Conservation (phyloP, 2,329 filamentous ascomycete species). For the Pyricularia pennisetigena region DNA sequence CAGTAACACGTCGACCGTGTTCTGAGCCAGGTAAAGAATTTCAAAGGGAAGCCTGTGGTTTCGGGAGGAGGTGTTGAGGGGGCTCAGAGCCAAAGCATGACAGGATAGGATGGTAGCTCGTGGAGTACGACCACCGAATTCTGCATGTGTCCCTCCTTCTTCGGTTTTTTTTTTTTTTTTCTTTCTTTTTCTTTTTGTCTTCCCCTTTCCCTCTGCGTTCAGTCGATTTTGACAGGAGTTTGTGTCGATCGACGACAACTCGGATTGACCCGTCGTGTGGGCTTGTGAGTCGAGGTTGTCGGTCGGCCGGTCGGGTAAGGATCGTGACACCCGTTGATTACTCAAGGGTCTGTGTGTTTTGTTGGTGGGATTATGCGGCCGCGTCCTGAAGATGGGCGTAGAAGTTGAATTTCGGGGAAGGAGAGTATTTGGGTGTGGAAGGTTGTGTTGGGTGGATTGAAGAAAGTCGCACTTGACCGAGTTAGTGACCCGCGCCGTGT, state of each 20-base stretch:
- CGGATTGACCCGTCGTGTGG: neutral
- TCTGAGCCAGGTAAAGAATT: conserved; percentile 28
- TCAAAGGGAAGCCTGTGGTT: neutral
- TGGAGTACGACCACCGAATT: neutral
- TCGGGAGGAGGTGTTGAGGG: neutral
- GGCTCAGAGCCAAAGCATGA: conserved; percentile 3
- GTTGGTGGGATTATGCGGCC: neutral
- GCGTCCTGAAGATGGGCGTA: neutral
- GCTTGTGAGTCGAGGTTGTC: neutral
- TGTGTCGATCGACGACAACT: neutral
- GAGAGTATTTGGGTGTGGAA: conserved; percentile 1
- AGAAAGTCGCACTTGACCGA: neutral
- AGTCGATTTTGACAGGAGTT: neutral
- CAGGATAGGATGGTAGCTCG: conserved; percentile 1
- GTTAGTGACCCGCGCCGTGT: neutral
- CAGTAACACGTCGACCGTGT: conserved; percentile 24
- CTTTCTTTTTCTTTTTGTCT: too few species aligned
- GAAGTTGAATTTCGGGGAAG: conserved; percentile 1
- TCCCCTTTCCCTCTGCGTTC: neutral
- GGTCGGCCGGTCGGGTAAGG: neutral
- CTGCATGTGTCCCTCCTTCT: neutral
- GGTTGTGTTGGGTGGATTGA: neutral
- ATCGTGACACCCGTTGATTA: conserved; percentile 3
- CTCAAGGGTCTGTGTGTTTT: conserved; percentile 1
- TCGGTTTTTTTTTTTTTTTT: neutral